Conservation (phyloP, 2,329 filamentous ascomycete genomes). For the Colletotrichum sp. region DNA sequence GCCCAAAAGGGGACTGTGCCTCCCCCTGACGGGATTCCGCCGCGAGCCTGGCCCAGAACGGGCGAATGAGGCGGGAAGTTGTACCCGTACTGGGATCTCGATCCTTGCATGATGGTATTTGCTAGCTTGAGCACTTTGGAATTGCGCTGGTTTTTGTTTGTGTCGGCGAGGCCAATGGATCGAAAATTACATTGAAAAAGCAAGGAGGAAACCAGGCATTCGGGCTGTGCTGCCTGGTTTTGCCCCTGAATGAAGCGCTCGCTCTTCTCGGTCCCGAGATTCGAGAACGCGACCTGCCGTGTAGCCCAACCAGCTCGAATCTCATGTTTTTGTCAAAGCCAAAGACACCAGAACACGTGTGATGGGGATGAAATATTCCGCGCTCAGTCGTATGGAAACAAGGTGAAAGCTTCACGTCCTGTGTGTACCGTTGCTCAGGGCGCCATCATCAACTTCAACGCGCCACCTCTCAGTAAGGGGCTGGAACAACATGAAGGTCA, state of each 20-base stretch:
- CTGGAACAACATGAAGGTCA: background rate
- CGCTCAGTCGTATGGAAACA: fast-evolving
- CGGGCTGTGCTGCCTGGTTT: background rate
- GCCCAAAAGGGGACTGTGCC: background rate
- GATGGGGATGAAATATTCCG: background rate
- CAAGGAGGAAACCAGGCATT: background rate
- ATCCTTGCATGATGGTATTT: background rate
- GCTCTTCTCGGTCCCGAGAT: background rate
- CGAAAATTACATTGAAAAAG: background rate
- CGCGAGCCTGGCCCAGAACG: background rate
- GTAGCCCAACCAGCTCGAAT: background rate
- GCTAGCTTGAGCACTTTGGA: background rate
- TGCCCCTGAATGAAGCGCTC: background rate
- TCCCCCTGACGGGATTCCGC: background rate
- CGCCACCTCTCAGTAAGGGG: background rate
- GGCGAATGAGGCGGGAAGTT: background rate
- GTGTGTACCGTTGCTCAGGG: background rate
- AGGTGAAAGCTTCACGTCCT: background rate
- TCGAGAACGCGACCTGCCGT: background rate
- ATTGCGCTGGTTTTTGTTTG: background rate
- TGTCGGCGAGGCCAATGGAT: background rate
- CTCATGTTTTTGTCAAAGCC: background rate
- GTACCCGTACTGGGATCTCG: background rate
- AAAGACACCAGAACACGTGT: background rate
- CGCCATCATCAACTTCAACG: background rate